phyloP scores from a whole-genome alignment of 169 alveolate species.

The Theileria annulata region DNA sequence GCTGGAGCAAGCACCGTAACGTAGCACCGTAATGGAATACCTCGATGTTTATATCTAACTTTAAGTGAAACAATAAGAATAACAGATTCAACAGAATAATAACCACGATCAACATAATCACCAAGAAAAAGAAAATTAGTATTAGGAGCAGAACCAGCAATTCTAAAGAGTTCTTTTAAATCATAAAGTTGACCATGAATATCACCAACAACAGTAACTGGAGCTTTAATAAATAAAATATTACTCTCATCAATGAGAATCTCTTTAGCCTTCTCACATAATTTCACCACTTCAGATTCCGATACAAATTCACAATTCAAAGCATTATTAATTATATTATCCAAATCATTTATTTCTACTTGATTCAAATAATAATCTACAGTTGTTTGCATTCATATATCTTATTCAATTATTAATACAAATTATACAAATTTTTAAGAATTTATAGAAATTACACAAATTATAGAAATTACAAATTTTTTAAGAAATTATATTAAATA shows the following conservation, averaged over 20 bases:
- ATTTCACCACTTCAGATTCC: slow-evolving; percentile 42
- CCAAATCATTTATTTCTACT: slow-evolving; percentile 45
- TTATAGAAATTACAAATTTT: too few relatives aligned
- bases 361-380: slow-evolving; percentile 48
- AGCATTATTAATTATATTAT: slow-evolving; percentile 24
- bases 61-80: slow-evolving; percentile 89
- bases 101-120: slow-evolving; percentile 98
- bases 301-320: slow-evolving; percentile 55
- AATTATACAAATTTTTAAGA: too few relatives aligned
- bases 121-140: slow-evolving; percentile 96
- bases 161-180: slow-evolving; percentile 90
- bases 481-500: too few relatives aligned
- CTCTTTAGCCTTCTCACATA: slow-evolving; percentile 55
- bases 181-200: slow-evolving; percentile 98
- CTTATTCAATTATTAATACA: too few relatives aligned
- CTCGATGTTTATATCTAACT: slow-evolving; percentile 87
- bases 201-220: slow-evolving; percentile 95
- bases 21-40: slow-evolving; percentile 30
- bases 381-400: neutral
- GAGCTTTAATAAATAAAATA: slow-evolving; percentile 79
- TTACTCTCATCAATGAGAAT: slow-evolving; percentile 48
- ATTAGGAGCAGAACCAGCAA: slow-evolving; percentile 92
- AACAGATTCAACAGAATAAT: slow-evolving; percentile 92
- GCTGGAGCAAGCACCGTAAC: slow-evolving; percentile 2
- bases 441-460: neutral